Evolutionary conservation across 2,329 filamentous ascomycete genomes (phyloP), one percentile per base, ranked within the genome.

Genomic region (Apiospora rasikravindrae): DNA sequence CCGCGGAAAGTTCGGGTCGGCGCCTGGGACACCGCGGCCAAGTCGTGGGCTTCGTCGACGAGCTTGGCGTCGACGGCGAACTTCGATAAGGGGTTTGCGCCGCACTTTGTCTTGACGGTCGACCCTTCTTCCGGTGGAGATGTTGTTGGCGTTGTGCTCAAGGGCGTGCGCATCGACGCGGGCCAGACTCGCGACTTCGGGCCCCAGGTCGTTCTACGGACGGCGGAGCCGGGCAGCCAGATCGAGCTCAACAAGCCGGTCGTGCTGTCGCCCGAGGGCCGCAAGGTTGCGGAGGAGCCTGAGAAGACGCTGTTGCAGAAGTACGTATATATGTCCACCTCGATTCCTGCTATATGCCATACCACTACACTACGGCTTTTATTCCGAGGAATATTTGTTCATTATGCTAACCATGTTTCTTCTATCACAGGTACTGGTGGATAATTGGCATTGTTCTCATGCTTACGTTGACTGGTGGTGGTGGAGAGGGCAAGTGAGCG

Each of bases 231-330:
- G 71, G 91, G 89, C 1, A 86, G 85, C 79, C 85, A 87, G 78
- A 89, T 90, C 2, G 86, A 86, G 75, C 82, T 93, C 77, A 92
- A 92, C 77, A 89, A 88, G 82, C 90, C 91, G 2, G 85, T 93
- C 49, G 87, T 92, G 67, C 81, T 93, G 74, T 87, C 83, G 66
- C 84, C 88, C 0, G 88, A 91, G 75, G 91, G 91, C 22, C 89
- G 86, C 83, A 85, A 88, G 80, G 86, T 87, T 57, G 86, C 82
- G 71, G 84, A 85, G 73, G 86, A 87, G 78, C 82, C 82, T 71
- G 89, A 92, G 83, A 93, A 92, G 86, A 86, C 88, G 1, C 86
- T 93, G 74, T 79, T 93, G 71, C 90, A 92, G 81, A 92, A 91
- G 90, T 92, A 84, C 77, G 87, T 85, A 64, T 16, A 29, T 42